These are phyloP conservation scores for Orychophragmus violaceus DNA, from an alignment of 345 rosid species.

Conservation along the genomic window DNA sequence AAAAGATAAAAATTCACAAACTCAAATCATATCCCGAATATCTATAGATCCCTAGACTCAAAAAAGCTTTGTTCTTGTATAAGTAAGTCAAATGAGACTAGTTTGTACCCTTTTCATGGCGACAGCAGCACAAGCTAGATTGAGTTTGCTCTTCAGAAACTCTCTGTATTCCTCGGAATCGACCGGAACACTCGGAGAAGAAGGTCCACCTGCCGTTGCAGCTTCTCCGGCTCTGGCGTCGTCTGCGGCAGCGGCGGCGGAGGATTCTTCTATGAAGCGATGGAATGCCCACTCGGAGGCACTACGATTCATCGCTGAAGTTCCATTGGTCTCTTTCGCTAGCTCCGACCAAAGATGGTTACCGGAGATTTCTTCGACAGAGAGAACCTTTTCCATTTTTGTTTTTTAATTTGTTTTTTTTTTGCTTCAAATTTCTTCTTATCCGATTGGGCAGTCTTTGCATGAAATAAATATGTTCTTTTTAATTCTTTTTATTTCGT, in stretches of 20 bases:
- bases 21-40: no score
- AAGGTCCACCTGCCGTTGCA: slow-evolving; percentile 7
- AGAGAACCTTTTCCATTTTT: slow-evolving; percentile 48
- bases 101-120: slow-evolving; percentile 54
- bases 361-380: slow-evolving; percentile 61
- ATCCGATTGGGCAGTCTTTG: slow-evolving; percentile 24
- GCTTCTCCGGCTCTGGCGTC: slow-evolving; percentile 7
- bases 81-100: background rate
- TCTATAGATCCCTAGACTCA: background rate
- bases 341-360: slow-evolving; percentile 40
- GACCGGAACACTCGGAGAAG: slow-evolving; percentile 27
- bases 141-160: slow-evolving; percentile 56
- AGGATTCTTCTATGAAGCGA: slow-evolving; percentile 49
- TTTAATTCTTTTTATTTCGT: background rate
- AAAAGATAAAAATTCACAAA: no score
- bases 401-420: background rate
- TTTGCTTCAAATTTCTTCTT: slow-evolving; percentile 6
- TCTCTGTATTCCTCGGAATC: slow-evolving; percentile 48
- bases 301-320: slow-evolving; percentile 48
- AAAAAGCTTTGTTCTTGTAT: background rate
- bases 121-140: slow-evolving; percentile 73
- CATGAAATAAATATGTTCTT: background rate
- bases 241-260: slow-evolving; percentile 21
- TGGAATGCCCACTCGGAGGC: slow-evolving; percentile 81
- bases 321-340: background rate